Base-by-base conservation (phyloP, 257 asterid species). In the Lantana camara region DNA sequence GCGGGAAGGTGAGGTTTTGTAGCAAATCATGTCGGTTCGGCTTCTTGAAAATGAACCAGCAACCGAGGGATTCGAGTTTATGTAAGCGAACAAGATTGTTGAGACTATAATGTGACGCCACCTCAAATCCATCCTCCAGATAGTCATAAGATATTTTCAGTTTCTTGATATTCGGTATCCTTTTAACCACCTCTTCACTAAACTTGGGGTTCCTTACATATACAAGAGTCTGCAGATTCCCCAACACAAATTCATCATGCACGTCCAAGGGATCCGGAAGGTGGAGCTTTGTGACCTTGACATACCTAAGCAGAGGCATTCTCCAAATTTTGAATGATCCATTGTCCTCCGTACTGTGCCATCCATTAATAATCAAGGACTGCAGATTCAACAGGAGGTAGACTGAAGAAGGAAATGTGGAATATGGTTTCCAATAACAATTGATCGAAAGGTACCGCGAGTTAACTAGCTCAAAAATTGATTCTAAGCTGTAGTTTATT, bases 371-470 rank as follows among this genome's bases (percentile, higher is more conserved):
- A 4, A 34, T 34, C 11, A 37, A 37, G 7, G 42, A 6, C 42
- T 37, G 42, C 11, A 37, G 19, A 44, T 60, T 60, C 66, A 41
- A 60, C 11, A 45, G 24, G 21, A 60, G 9, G 24, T 21, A 23
- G 14, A 42, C 16, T 24, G 51, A 42, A 29, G 7, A 37, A 37
- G 42, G 42, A 12, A 6, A 3, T 20, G 11, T 4, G n/a, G n/a
- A n/a, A n/a, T n/a, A n/a, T n/a, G n/a, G n/a, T n/a, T n/a, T n/a
- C n/a, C n/a, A n/a, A n/a, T n/a, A n/a, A n/a, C n/a, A n/a, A n/a
- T n/a, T n/a, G n/a, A n/a, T n/a, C n/a, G n/a, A n/a, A n/a, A n/a
- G n/a, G n/a, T n/a, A n/a, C n/a, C n/a, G n/a, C n/a, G n/a, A n/a
- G n/a, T n/a, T n/a, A n/a, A n/a, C n/a, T n/a, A n/a, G n/a, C n/a